A percentile compares a stretch with the other conserved stretches of the same genome.
Conservation (phyloP, 73 alveolate genomes). For the Stentor coeruleus region DNA sequence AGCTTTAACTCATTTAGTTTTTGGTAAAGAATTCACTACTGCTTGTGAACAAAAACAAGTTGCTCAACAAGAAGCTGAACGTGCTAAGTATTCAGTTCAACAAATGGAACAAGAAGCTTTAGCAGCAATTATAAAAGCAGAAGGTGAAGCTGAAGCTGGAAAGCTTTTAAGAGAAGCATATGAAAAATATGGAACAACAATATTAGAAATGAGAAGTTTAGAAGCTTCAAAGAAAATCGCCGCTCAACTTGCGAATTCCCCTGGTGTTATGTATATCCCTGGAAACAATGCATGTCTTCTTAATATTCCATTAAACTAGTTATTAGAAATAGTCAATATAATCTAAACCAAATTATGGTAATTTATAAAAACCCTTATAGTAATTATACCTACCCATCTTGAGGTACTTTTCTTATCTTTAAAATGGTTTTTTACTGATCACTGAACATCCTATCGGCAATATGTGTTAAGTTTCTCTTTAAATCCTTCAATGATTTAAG, state of each 20-base stretch:
- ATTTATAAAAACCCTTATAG: too few species aligned
- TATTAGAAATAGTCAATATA: too few species aligned
- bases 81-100: constrained; percentile 87
- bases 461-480: too few species aligned
- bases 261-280: constrained; percentile 44
- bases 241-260: constrained; percentile 58
- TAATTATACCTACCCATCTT: too few species aligned
- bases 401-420: too few species aligned
- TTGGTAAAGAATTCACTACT: constrained; percentile 31
- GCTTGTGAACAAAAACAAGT: constrained; percentile 94
- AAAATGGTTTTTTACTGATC: too few species aligned
- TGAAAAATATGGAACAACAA: constrained; percentile 69
- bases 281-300: constrained; percentile 30
- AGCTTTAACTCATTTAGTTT: constrained; percentile 82
- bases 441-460: too few species aligned
- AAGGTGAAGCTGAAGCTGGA: constrained; percentile 90
- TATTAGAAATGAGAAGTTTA: constrained; percentile 76
- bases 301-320: constrained; percentile 46
- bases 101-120: constrained; percentile 88
- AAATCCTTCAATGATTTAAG: too few species aligned
- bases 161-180: constrained; percentile 72
- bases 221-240: constrained; percentile 87
- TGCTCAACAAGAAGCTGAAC: constrained; percentile 95
- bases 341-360: too few species aligned
- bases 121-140: constrained; percentile 84